Evolutionary conservation across 306 rosid genomes (phyloP), one percentile per base, ranked within the genome.

Genomic region (Quercus cerris): DNA sequence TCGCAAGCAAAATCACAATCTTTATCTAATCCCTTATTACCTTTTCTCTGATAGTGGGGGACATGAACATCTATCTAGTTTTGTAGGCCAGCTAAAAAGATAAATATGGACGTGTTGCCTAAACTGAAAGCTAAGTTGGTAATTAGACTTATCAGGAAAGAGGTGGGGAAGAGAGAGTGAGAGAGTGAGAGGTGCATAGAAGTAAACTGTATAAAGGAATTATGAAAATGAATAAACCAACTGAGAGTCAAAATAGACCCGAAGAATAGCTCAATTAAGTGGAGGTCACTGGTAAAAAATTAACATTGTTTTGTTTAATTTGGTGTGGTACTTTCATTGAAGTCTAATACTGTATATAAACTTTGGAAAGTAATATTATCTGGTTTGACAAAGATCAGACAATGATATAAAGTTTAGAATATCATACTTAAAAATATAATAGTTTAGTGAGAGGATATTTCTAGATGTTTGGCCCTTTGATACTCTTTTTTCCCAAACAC

Each of bases 21-120:
- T 62, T 82, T 71, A 70, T 84, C 22, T 8, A 4, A 81, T 38
- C 51, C 28, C 71, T 70, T 23, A 30, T 22, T 22, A 7, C 30
- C 74, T 73, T 83, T 83, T 79, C 59, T 70, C 56, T 31, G 8
- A 64, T 81, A 80, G 85, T 79, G 89, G 89, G 88, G 66, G 73
- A 77, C 89, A 82, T 77, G 66, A 70, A 77, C 88, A 82, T 77
- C 83, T 84, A 76, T 84, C 76, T 55, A 59, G 79, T 75, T 72
- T 70, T 59, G 82, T 82, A 66, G 88, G 80, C 67, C 82, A 83
- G 19, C 59, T 9, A 22, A 25, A 55, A 23, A 56, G 62, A 56
- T 6, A 57, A 63, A 51, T 75, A 59, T 83, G 83, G 81, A 77
- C 70, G 79, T 83, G 86, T 71, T 85, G 73, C 76, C 88, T 77